Conservation (phyloP, 345 rosid genomes). For the Rhizophora mangle region DNA sequence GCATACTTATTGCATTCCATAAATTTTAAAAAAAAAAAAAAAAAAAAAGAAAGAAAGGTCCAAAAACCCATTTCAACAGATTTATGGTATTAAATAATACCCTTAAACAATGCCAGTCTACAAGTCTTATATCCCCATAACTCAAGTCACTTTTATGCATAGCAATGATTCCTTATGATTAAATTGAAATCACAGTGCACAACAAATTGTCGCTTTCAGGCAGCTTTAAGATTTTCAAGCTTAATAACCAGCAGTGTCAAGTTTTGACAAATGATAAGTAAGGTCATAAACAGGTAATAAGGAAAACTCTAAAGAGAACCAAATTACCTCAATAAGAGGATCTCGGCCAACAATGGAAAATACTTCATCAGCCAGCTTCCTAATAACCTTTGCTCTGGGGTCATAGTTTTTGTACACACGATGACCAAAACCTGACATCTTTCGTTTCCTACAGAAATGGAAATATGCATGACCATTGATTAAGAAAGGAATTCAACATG, state of each 20-base stretch:
- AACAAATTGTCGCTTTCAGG: not conserved
- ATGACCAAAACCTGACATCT: conserved; percentile 99
- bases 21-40: no score
- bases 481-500: not conserved
- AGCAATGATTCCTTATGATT: not conserved
- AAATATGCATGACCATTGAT: conserved; percentile 4
- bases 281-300: not conserved
- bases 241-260: no score
- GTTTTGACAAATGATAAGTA: no score
- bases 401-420: conserved; percentile 98
- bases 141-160: not conserved
- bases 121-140: not conserved
- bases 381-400: conserved; percentile 94
- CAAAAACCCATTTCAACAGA: not conserved
- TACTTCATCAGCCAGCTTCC: conserved; percentile 89
- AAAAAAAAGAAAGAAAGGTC: not conserved
- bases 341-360: conserved; percentile 92
- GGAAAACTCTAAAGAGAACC: conserved; percentile 8
- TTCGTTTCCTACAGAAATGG: conserved; percentile 58
- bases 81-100: not conserved
- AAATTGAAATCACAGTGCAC: not conserved
- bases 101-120: not conserved
- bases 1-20: no score
- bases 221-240: not conserved
- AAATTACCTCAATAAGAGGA: conserved; percentile 89